Evolutionary conservation across 495 filamentous ascomycete genomes (phyloP), one percentile per base, ranked within the genome.

Genomic region (Penicilliopsis zonata): DNA sequence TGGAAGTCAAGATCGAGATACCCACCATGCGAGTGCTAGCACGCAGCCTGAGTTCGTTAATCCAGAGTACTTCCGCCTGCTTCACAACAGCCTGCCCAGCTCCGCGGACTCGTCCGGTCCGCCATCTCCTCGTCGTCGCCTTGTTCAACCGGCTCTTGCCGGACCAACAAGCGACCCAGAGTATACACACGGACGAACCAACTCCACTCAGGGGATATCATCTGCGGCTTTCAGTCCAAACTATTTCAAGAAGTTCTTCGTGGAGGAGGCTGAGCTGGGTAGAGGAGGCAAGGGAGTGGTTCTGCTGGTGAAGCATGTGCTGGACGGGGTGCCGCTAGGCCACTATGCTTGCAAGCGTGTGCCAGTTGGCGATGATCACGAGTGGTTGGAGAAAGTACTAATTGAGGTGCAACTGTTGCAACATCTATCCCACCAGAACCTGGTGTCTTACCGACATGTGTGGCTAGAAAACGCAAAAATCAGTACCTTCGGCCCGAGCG

Each of bases 281-380:
- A 73, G 78, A 47, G 90, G 90, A 7, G 90, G 90, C 2, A 95
- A 94, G 44, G 90, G 90, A 1, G 86, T 96, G 21, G 90, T 98
- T 2, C 48, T 98, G 34, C 67, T 95, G 8, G 92, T 98, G 8
- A 76, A 77, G 28, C 90, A 98, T 59, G 61, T 94, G 33, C 68
- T 98, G 31, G 90, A 94, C 51, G 75, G 82, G 5, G 86, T 94
- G 20, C 67, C 74, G 9, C 72, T 96, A 4, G 90, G 81, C 1
- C 72, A 93, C 34, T 98, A 94, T 55, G 90, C 90, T 15, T 98
- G 90, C 65, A 98, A 98, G 53, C 74, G 90, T 22, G 86, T 98
- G 1, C 92, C 90, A 3, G 90, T 98, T 9, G 84, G 90, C 14
- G 78, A 98, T 47, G 85, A 96, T 42, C 90, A 94, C 44, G 76